Evolutionary conservation across 208 protist species (phyloP), one percentile per base, ranked within the genome.

Genomic region (Leptomonas seymouri): DNA sequence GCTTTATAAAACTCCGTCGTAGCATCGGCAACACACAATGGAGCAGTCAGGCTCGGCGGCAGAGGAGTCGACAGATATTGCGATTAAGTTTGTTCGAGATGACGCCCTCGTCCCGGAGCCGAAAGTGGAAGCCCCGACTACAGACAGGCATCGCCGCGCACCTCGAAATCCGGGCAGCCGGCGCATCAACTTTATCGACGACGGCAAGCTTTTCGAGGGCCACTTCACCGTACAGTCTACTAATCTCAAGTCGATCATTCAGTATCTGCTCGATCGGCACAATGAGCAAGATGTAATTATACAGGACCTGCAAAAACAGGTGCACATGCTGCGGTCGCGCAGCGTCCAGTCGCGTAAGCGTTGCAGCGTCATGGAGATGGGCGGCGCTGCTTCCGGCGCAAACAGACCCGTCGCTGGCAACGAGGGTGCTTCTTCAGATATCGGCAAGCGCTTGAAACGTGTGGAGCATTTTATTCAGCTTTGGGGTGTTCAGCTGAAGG

Each of bases 181-280:
- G 1, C 78, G 76, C 55, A 85, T 95, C 56, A 34, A 75, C 39
- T 93, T 95, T 62, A 42, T 81, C 4, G 90, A 96, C 74, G 91
- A 96, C 67, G 91, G 88, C 4, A 96, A 96, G 56, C 86, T 96
- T 14, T 94, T 96, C 71, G 91, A 96, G 71, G 91, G 91, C 42
- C 91, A 96, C 66, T 86, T 96, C 49, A 96, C 88, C 16, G 85
- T 96, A 23, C 82, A 96, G 75, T 87, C 91, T 16, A 79, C 80
- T 31, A 89, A 79, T 64, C 79, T 96, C 56, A 96, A 96, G 66
- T 74, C 74, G 18, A 81, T 96, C 41, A 87, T 96, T 28, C 88
- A 96, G 74, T 81, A 89, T 42, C 72, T 96, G 65, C 57, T 87
- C 36, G 79, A 91, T 70, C 74, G 81, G 16, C 84, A 93, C 51